These are phyloP conservation scores for Globisporangium spiculum DNA, from an alignment of 352 stramenopile species.

Conservation along the genomic window DNA sequence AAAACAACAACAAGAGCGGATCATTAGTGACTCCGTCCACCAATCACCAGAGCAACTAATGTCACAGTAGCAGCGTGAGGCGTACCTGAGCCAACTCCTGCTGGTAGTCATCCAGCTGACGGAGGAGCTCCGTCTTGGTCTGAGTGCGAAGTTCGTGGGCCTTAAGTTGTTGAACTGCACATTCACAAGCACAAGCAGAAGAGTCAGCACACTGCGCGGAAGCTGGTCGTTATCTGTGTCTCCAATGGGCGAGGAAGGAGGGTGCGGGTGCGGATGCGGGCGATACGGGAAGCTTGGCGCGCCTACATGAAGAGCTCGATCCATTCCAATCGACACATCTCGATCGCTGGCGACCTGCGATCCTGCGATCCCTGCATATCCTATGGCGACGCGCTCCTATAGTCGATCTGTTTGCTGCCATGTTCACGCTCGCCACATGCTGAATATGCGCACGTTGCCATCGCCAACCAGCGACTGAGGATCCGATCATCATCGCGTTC, in stretches of 20 bases:
- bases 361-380: not conserved
- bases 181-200: constrained; percentile 1
- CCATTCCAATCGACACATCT: not conserved
- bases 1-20: not conserved
- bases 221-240: not conserved
- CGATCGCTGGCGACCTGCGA: not conserved
- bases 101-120: constrained; percentile 97
- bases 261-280: too few relatives aligned
- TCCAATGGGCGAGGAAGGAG: not conserved
- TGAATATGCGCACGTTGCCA: not conserved
- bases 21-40: not conserved
- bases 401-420: not conserved
- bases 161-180: constrained; percentile 91
- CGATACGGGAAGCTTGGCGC: not conserved
- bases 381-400: not conserved
- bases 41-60: not conserved
- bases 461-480: too few relatives aligned
- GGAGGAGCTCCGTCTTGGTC: constrained; percentile 98
- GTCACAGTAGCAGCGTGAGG: not conserved
- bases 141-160: constrained; percentile 97
- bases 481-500: too few relatives aligned
- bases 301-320: not conserved
- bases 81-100: constrained; percentile 92
- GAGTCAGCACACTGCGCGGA: not conserved
- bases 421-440: not conserved